Base-by-base conservation (phyloP, 306 rosid genomes). In the Dryas drummondii region DNA sequence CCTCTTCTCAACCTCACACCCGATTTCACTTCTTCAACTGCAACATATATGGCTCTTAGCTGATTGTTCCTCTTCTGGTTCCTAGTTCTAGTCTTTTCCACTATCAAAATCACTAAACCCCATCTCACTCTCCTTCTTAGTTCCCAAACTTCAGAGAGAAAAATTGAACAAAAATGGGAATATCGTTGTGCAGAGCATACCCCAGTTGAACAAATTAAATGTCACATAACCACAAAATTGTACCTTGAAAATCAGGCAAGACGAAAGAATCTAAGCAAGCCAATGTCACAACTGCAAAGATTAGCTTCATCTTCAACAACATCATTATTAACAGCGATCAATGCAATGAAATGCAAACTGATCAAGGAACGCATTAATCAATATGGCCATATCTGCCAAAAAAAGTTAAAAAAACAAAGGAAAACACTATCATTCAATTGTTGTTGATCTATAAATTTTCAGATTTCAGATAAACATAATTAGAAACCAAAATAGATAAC, bases 201-300 rank as follows among this genome's bases (percentile, higher is more conserved):
- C 44, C 65, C 75, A 19, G 51, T 75, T 4, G 3, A 74, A 79
- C 27, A 4, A 62, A 54, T 62, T 45, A 46, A 70, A 41, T 42
- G 44, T 32, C 66, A 52, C 50, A 45, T 0, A 22, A 68, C 45
- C 41, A 59, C 26, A 45, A 55, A 55, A 54, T 9, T 46, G 56
- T 87, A 94, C 99, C 99, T 92, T 94, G 97, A n/a, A 53, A 6
- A 86, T 94, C 97, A 66, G 97, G 64, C 74, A 84, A 47, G 47
- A 73, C 99, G 71, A 84, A 78, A 58, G 93, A 86, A 67, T 65
- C 81, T 58, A 88, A 78, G 91, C 83, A 90, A 78, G 89, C 78
- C 73, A 88, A 81, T 51, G 85, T 52, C 80, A 88, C 66, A 74
- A 83, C 64, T 63, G 77, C 74, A 79, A 86, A 60, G 73, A 85